phyloP scores from a whole-genome alignment of 345 rosid genomes.

The Orychophragmus violaceus region DNA sequence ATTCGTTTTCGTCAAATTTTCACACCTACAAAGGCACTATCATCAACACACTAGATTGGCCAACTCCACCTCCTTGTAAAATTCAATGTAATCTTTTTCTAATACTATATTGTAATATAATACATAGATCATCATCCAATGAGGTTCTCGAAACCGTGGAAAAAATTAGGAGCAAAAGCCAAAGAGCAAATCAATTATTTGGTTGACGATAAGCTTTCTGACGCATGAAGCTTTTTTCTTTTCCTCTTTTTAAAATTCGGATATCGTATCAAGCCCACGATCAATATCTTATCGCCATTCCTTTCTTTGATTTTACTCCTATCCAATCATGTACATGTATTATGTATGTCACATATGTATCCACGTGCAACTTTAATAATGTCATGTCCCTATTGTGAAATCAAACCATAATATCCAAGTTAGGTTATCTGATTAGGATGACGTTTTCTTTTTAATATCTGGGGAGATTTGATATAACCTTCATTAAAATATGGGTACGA shows the following conservation, averaged over 20 bases:
- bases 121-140: slow-evolving; percentile 6
- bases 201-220: slow-evolving; percentile 19
- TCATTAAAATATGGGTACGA: not conserved
- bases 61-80: not conserved
- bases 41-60: slow-evolving; percentile 17
- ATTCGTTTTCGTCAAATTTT: slow-evolving; percentile 9
- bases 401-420: not conserved
- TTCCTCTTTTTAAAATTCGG: not conserved
- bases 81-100: not conserved
- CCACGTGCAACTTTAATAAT: not conserved
- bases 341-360: not conserved
- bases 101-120: not conserved
- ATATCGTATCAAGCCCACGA: slow-evolving; percentile 21
- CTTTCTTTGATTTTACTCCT: not conserved
- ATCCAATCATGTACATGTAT: not conserved
- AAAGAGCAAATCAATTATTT: slow-evolving; percentile 11
- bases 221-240: slow-evolving; percentile 4
- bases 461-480: not conserved
- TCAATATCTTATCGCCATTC: slow-evolving; percentile 15
- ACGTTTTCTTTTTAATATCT: not conserved
- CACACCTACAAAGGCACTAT: slow-evolving; percentile 10
- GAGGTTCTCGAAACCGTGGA: slow-evolving; percentile 14
- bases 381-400: not conserved
- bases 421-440: not conserved
- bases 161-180: slow-evolving; percentile 13